A percentile compares a stretch with the other conserved stretches of the same genome.
phyloP scores from a whole-genome alignment of 1,284 basidiomycete species.

The Malassezia brasiliensis region DNA sequence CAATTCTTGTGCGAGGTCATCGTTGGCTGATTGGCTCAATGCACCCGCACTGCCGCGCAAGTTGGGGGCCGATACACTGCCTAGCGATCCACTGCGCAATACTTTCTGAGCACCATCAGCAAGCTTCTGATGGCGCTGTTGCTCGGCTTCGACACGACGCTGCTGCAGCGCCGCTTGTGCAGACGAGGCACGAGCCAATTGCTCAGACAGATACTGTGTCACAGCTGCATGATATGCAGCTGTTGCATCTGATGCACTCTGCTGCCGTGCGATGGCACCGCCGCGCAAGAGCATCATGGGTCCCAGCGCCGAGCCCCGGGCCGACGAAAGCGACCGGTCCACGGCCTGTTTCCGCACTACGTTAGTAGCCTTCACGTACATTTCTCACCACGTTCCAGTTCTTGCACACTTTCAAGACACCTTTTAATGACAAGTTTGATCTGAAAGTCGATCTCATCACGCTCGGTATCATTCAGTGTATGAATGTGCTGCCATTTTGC shows the following conservation, averaged over 20 bases:
- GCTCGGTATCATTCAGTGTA: constrained; percentile 68
- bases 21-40: constrained; percentile 9
- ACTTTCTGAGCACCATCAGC: constrained; percentile 3
- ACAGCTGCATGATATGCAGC: constrained; percentile 72
- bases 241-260: constrained; percentile 36
- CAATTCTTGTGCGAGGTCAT: constrained; percentile 29
- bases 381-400: constrained; percentile 74
- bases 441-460: constrained; percentile 82
- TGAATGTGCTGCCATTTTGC: constrained; percentile 50
- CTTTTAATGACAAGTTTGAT: constrained; percentile 68
- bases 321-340: neutral
- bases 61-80: too few relatives aligned
- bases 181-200: constrained; percentile 67
- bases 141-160: constrained; percentile 25
- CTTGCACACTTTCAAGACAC: constrained; percentile 70
- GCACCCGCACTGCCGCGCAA: constrained; percentile 7
- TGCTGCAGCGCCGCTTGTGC: constrained; percentile 76
- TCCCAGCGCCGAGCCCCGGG: neutral
- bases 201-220: constrained; percentile 70
- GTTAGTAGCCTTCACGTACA: constrained; percentile 53
- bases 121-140: constrained; percentile 20
- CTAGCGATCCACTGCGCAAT: too few relatives aligned
- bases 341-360: constrained; percentile 12
- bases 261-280: neutral
- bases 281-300: constrained; percentile 2